Evolutionary conservation across 805 yeast genomes (phyloP), one percentile per base, ranked within the genome.

Genomic region (Saturnispora mendoncae): DNA sequence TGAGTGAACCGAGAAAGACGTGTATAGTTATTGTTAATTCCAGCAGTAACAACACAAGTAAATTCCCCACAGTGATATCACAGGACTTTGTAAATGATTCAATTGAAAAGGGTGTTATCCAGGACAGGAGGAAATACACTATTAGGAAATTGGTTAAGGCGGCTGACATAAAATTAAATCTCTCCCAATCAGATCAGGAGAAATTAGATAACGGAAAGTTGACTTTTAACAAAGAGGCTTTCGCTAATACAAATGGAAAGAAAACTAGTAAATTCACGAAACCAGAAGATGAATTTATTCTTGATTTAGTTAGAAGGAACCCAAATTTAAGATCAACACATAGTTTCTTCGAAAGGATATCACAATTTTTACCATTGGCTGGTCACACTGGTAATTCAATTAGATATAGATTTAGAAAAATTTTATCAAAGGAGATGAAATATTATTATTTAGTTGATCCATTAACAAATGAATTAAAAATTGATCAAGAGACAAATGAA

Each of bases 321-420:
- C 88, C 92, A 2, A 65, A 74, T 21, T 63, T 72, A 48, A 67
- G 88, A 51, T 78, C 83, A 9, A 76, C 85, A 13, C 88, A 81
- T 54, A 71, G 72, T 38, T 71, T 83, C 38, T 83, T 70, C 51
- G 75, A 74, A 33, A 76, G 71, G 45, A 74, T 84, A 50, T 77
- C 86, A 0, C 62, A 67, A 23, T 61, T 71, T 37, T 55, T 57
- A 1, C 36, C 51, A 20, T 64, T 83, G 42, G 68, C 71, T 17
- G 74, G 74, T 38, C 92, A 83, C 60, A 80, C 90, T 0, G 85
- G 87, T 10, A 79, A 83, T 49, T 80, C 88, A 1, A 76, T 83
- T 36, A 68, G 94, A 49, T 82, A 72, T 49, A 67, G 82, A 52
- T 76, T 59, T 52, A 65, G 79, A 48, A 69, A 66, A 19, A 64